These are phyloP conservation scores for Plantago ovata DNA, from an alignment of 257 asterid genomes.

Conservation along the genomic window DNA sequence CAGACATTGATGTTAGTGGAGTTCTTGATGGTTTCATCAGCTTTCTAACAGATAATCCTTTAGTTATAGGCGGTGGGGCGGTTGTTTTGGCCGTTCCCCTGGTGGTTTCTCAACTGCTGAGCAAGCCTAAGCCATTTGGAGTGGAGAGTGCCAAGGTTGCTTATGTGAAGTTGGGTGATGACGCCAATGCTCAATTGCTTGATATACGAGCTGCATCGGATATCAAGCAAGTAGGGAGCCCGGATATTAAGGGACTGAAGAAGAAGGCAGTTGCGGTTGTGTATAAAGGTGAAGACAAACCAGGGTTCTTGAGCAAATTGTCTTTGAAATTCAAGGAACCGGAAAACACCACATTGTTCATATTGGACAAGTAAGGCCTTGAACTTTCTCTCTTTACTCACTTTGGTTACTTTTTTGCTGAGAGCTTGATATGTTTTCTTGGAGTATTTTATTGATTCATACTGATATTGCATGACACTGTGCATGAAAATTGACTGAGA, in stretches of 20 bases:
- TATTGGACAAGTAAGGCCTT: constrained; percentile 88
- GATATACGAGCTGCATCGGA: constrained; percentile 57
- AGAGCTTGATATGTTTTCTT: neutral
- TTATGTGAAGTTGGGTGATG: constrained; percentile 71
- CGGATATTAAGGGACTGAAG: constrained; percentile 70
- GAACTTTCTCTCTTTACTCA: constrained; percentile 6
- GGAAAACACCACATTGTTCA: constrained; percentile 75
- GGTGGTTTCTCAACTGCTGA: constrained; percentile 55
- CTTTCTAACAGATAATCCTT: constrained; percentile 59
- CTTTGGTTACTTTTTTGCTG: neutral
- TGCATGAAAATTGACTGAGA: neutral
- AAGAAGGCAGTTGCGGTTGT: constrained; percentile 65
- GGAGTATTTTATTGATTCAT: neutral
- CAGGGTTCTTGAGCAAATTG: constrained; percentile 73
- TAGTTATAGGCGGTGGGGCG: constrained; percentile 54
- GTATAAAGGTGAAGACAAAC: constrained; percentile 72
- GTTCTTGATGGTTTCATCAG: constrained; percentile 39
- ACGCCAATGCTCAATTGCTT: constrained; percentile 56
- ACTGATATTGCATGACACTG: neutral
- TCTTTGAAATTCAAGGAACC: constrained; percentile 79
- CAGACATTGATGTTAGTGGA: constrained; percentile 52
- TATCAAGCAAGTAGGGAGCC: constrained; percentile 60
- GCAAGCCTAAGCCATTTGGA: constrained; percentile 78
- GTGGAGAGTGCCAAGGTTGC: constrained; percentile 78
- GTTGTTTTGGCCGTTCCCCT: constrained; percentile 65